Base-by-base conservation (phyloP, 768 basidiomycete genomes). In the Podaxis pistillaris region DNA sequence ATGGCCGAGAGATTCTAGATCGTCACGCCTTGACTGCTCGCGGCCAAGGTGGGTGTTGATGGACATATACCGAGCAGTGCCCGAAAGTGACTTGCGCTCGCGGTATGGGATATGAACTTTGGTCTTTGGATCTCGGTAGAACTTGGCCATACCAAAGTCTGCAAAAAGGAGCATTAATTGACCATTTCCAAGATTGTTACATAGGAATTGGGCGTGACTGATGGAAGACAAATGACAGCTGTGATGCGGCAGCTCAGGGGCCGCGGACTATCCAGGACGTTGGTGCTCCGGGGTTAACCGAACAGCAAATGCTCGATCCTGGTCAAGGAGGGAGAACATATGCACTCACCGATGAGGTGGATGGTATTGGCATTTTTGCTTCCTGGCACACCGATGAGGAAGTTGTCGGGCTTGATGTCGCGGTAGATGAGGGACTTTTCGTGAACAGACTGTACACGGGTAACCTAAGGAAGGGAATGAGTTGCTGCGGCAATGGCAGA, bases 131-230 rank as follows among this genome's bases (percentile, higher is more conserved):
- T 99, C 97, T 60, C 97, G 88, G 74, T 98, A 98, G 76, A 98
- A 95, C 76, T 99, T 99, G 56, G 96, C 96, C 97, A 98, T 98
- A 64, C 96, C 96, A 71, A 99, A 98, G 73, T 99, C 96, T 90
- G 76, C 17, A 37, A 41, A 47, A 54, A 24, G 33, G 33, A 37
- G 50, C 11, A 64, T 65, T 55, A 65, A 50, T 56, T 63, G 60
- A 57, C 44, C 47, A 64, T 9, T 51, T 59, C 61, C 49, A 24
- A 55, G 51, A 50, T 17, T n/a, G 58, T 41, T 30, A 22, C 38
- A 8, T 28, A 17, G 22, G 37, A 64, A 7, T 65, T 26, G 38
- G 28, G 51, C 40, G 56, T 37, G 52, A 63, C 52, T 62, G 56
- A 58, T 56, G 58, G 53, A 24, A 60, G 24, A 17, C 38, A 52